phyloP scores from a whole-genome alignment of 345 rosid genomes.

The Sapria himalayana region DNA sequence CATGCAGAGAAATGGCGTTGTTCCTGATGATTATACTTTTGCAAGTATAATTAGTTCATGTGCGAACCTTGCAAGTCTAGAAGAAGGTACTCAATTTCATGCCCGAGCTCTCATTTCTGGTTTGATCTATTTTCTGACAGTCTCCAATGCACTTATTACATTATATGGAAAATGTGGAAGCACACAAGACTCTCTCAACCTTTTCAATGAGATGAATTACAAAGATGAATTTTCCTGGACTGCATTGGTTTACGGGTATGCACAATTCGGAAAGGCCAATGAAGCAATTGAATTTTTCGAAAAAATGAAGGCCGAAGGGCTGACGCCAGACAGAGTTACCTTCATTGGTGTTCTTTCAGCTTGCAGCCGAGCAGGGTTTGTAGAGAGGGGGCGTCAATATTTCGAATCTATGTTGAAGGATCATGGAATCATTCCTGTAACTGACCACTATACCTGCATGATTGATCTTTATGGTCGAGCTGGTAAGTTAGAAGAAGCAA shows the following conservation, averaged over 20 bases:
- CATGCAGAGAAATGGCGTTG: constrained; percentile 59
- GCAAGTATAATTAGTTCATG: constrained; percentile 85
- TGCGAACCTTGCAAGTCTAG: constrained; percentile 71
- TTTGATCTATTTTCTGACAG: constrained; percentile 34
- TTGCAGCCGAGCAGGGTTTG: constrained; percentile 80
- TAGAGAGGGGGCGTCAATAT: constrained; percentile 48
- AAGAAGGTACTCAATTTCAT: constrained; percentile 84
- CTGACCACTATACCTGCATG: constrained; percentile 81
- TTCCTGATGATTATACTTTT: constrained; percentile 64
- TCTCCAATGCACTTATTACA: constrained; percentile 72
- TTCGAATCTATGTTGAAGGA: constrained; percentile 46
- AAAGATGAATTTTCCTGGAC: constrained; percentile 89
- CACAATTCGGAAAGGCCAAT: constrained; percentile 65
- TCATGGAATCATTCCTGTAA: constrained; percentile 32
- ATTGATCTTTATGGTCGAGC: constrained; percentile 78
- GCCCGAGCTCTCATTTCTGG: constrained; percentile 46
- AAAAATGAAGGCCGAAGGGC: constrained; percentile 38
- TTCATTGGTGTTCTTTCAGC: constrained; percentile 77
- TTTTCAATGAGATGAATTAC: constrained; percentile 53
- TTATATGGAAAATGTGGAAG: constrained; percentile 84
- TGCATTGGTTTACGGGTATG: constrained; percentile 69
- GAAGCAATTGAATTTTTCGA: constrained; percentile 62
- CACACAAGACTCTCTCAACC: constrained; percentile 29
- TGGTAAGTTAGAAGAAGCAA: constrained; percentile 73
- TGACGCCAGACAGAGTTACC: constrained; percentile 79